Base-by-base conservation (phyloP, 1,139 yeast species). In the Debaryomyces fabryi region DNA sequence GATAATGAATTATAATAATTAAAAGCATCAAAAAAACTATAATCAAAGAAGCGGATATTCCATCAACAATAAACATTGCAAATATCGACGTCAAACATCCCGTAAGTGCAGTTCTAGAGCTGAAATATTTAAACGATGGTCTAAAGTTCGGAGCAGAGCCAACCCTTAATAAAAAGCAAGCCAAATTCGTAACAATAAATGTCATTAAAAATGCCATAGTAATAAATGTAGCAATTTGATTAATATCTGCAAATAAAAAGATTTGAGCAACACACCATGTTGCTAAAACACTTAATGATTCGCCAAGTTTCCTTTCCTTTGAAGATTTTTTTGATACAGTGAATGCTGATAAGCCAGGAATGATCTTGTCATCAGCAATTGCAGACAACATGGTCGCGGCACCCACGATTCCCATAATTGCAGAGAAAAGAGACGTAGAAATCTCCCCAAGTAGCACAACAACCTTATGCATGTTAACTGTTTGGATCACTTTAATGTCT, bases 161-260 rank as follows among this genome's bases (percentile, higher is more conserved):
- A 12, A 93, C 71, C 55, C 86, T 87, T 57, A 93, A 76, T 49
- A 93, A 68, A 63, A 92, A 91, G 65, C 99, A 93, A 1, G 99
- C 97, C 54, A 92, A 67, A 60, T 93, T 93, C 32, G 96, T 91
- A 4, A 92, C 96, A 42, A 92, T 86, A 62, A 93, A 93, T 0
- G 99, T 93, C 93, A 92, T 88, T 48, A 93, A 74, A 59, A 90
- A 93, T 0, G 99, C 96, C 97, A 93, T 91, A 2, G 98, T 92
- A 51, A 93, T 92, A 60, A 91, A 86, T 0, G 95, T 88, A 2
- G 99, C 99, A 65, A 93, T 91, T 64, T 87, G 90, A 67, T 93
- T 93, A 54, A 93, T 88, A 63, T 93, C 96, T 1, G 96, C 88
- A 62, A 93, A 83, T 32, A 93, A 72, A 52, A 93, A 92, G 6